phyloP scores from a whole-genome alignment of 1,284 basidiomycete genomes.

The Athelia sp. region DNA sequence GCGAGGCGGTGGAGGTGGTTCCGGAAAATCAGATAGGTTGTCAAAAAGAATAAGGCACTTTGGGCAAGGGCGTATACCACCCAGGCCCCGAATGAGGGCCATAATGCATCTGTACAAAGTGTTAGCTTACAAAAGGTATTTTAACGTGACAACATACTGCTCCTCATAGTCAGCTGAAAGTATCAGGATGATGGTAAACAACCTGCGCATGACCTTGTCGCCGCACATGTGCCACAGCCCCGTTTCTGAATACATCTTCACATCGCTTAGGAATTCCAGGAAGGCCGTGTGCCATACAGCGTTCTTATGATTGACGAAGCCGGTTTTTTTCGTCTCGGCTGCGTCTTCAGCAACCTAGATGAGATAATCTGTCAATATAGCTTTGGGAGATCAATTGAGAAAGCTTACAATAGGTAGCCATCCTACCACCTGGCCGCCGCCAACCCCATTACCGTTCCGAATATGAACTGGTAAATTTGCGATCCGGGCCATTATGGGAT shows the following conservation, averaged over 20 bases:
- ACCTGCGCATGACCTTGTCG: constrained; percentile 8
- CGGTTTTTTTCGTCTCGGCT: constrained; percentile 10
- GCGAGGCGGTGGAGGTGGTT: constrained; percentile 9
- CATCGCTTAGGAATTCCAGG: constrained; percentile 13
- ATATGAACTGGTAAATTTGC: constrained; percentile 32
- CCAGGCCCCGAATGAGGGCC: constrained; percentile 25
- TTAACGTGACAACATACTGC: constrained; percentile 21
- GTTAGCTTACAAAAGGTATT: background rate
- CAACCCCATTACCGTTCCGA: constrained; percentile 28
- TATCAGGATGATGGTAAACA: constrained; percentile 25
- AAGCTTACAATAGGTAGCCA: constrained; percentile 37
- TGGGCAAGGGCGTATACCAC: constrained; percentile 25
- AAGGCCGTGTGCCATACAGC: constrained; percentile 25
- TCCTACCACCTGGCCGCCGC: constrained; percentile 34
- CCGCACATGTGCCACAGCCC: constrained; percentile 16
- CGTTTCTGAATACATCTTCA: constrained; percentile 10
- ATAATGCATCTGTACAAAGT: constrained; percentile 14
- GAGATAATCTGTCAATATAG: background rate
- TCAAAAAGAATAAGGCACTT: constrained; percentile 26
- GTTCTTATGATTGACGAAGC: constrained; percentile 18
- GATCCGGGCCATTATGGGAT: constrained; percentile 35
- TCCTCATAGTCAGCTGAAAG: constrained; percentile 30
- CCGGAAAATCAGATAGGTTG: constrained; percentile 16
- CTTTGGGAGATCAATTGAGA: background rate
- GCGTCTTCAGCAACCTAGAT: constrained; percentile 12